Evolutionary conservation across 2,329 filamentous ascomycete species (phyloP).

Genomic region (Teratosphaeria gauchensis): DNA sequence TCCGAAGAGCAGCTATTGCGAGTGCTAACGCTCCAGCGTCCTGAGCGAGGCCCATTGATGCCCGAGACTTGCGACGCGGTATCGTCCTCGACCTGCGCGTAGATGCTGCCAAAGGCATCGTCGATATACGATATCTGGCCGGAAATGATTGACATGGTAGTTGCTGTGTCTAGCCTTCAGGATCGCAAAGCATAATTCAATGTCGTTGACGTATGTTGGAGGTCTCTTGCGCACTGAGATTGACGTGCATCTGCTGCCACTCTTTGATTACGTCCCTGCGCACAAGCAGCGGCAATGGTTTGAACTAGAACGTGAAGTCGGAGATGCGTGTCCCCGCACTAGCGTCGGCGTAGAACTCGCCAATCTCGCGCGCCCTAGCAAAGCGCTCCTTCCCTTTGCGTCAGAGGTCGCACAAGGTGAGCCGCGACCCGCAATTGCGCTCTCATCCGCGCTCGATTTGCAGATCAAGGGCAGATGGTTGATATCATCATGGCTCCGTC

Average conservation of each 20-base stretch:
- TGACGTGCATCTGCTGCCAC: neutral
- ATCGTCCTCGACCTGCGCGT: neutral
- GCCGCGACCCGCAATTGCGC: neutral
- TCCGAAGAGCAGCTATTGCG: constrained; percentile 10
- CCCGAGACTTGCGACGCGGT: neutral
- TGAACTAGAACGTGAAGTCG: neutral
- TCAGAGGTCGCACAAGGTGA: neutral
- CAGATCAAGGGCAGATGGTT: neutral
- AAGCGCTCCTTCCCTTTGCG: neutral
- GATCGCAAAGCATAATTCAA: neutral
- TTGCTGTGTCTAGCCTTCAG: neutral
- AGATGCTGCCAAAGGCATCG: constrained; percentile 9
- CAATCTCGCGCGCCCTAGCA: neutral
- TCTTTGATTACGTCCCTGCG: no score
- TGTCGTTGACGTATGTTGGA: neutral
- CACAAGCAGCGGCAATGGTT: neutral
- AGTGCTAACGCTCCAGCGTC: constrained; percentile 10
- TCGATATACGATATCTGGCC: constrained; percentile 10
- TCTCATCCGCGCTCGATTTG: neutral
- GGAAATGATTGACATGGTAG: neutral
- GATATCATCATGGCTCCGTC: neutral
- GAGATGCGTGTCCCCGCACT: neutral
- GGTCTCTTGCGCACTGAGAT: neutral
- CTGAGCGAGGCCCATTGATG: constrained; percentile 10
- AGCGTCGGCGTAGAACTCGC: neutral